Base-by-base conservation (phyloP, 495 filamentous ascomycete species). In the Daldinia grandis region DNA sequence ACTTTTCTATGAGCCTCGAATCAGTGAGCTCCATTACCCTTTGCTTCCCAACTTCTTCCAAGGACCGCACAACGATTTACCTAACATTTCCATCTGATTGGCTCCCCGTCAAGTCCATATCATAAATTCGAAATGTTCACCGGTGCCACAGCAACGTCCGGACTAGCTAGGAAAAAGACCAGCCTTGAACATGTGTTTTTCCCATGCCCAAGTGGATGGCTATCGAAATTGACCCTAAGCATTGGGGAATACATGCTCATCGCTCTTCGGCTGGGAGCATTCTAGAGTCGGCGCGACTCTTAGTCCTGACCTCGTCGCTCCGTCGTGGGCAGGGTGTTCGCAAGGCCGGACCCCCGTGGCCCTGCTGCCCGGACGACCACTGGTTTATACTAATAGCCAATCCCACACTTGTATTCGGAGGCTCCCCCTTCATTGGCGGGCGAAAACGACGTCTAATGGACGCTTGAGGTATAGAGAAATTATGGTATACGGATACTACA, bases 111-210 rank as follows among this genome's bases (percentile, higher is more conserved):
- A 25, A 31, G 54, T 14, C 21, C 54, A 58, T 70, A 31, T 44
- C 24, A 49, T 62, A 68, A 68, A 7, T 72, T 55, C 63, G 58
- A 62, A 71, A 68, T 62, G 66, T 60, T 69, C 61, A 28, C 71
- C 47, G 53, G 62, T 71, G 60, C 64, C 59, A 70, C 64, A 68
- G 69, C 66, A 71, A 71, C 70, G 68, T 73, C 54, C 28, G 73
- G 61, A 21, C 55, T 63, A 67, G 50, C 50, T 63, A 64, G 55
- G 30, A 57, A 60, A n/a, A 67, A 4, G 47, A 27, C 62, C 47
- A 61, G 54, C 69, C 61, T 59, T 61, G 59, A 66, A 62, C 60
- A 60, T 50, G 35, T 57, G 30, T 60, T 68, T 68, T 27, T n/a
- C n/a, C 63, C 62, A 66, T 76, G 58, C 33, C 27, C 24, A 58